Conservation (phyloP, 805 yeast genomes). For the Ogataea trehaloabstinens region DNA sequence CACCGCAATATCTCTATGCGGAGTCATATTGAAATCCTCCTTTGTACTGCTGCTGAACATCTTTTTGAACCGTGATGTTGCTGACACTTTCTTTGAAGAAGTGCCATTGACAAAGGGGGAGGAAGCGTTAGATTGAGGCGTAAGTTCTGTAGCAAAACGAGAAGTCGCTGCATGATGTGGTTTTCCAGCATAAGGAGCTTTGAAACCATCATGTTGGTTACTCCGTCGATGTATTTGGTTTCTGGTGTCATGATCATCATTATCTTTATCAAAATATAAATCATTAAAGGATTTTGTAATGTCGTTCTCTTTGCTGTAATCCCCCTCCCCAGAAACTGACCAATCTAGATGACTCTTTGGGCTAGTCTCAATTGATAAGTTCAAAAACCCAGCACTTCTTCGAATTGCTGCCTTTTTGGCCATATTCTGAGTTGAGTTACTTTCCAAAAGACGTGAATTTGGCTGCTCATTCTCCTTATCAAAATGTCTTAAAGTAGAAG, state of each 20-base stretch:
- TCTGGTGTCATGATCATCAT: slow-evolving; percentile 2
- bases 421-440: slow-evolving; percentile 13
- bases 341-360: slow-evolving; percentile 7
- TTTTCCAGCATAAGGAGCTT: background rate
- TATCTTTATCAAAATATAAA: slow-evolving; percentile 26
- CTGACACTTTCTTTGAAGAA: slow-evolving; percentile 17
- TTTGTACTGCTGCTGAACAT: slow-evolving; percentile 16
- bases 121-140: slow-evolving; percentile 16
- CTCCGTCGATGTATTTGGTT: background rate
- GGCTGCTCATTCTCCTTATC: slow-evolving; percentile 15
- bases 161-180: background rate
- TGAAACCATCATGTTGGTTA: slow-evolving; percentile 1
- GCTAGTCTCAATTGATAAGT: slow-evolving; percentile 44
- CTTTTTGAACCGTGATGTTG: slow-evolving; percentile 23
- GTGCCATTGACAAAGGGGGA: slow-evolving; percentile 28
- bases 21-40: slow-evolving; percentile 4
- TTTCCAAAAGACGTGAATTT: background rate
- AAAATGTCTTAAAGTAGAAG: slow-evolving; percentile 24
- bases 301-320: slow-evolving; percentile 22
- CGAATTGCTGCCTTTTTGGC: slow-evolving; percentile 36
- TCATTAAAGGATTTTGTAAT: slow-evolving; percentile 35
- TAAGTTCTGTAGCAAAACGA: slow-evolving; percentile 1
- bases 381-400: slow-evolving; percentile 52
- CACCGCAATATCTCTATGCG: slow-evolving; percentile 8
- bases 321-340: slow-evolving; percentile 6